Percentiles rank a stretch among this genome's conserved stretches.
phyloP scores from a whole-genome alignment of 2,329 filamentous ascomycete species.

The Arachnomyces sp. region DNA sequence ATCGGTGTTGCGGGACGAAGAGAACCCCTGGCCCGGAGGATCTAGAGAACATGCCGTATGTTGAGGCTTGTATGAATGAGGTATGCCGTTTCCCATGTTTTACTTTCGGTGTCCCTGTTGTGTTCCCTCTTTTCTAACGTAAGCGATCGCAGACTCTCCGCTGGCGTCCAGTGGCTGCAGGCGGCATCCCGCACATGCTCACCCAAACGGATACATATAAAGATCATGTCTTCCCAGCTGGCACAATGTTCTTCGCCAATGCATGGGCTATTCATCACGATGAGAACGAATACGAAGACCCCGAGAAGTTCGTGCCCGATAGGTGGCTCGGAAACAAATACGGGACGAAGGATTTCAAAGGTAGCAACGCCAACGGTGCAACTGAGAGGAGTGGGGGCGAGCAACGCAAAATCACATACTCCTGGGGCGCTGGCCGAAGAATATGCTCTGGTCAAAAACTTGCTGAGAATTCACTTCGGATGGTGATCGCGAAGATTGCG shows the following conservation, averaged over 20 bases:
- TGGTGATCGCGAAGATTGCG: slow-evolving; percentile 9
- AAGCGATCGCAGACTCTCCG: slow-evolving; percentile 13
- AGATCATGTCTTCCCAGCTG: slow-evolving; percentile 16
- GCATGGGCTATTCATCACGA: slow-evolving; percentile 17
- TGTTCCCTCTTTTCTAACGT: background rate
- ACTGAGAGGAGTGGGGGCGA: too few relatives aligned
- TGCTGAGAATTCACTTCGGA: slow-evolving; percentile 9
- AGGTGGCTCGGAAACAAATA: slow-evolving; percentile 17
- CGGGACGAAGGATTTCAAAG: too few relatives aligned
- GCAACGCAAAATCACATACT: too few relatives aligned
- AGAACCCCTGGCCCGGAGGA: background rate
- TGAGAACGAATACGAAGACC: slow-evolving; percentile 12
- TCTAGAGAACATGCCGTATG: background rate
- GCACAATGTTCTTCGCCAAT: slow-evolving; percentile 14
- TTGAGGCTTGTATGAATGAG: slow-evolving; percentile 2
- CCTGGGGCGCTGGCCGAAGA: slow-evolving; percentile 9
- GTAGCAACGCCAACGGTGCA: too few relatives aligned
- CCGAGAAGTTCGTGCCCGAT: slow-evolving; percentile 17
- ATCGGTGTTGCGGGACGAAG: slow-evolving; percentile 1
- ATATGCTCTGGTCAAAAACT: slow-evolving; percentile 9
- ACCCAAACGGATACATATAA: slow-evolving; percentile 16
- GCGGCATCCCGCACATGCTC: slow-evolving; percentile 18
- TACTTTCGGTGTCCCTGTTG: background rate
- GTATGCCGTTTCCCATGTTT: too few relatives aligned
- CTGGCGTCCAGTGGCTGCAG: slow-evolving; percentile 10